Percentiles rank a stretch among this genome's conserved stretches.
Evolutionary conservation across 129 eudicot species (phyloP).

Genomic region (Centaurea solstitialis): DNA sequence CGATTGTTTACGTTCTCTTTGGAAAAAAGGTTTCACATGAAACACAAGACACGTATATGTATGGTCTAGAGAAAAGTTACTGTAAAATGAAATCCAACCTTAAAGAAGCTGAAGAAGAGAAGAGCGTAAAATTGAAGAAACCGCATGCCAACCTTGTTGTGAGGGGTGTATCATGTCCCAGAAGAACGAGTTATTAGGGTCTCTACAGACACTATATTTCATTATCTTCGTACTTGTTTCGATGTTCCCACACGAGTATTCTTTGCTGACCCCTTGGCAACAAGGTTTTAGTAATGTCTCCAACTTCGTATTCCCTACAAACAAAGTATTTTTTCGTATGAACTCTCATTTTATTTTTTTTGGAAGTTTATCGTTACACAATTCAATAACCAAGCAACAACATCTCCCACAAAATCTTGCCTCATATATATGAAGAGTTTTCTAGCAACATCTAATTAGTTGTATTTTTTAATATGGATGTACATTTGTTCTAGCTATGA

Average conservation of each 20-base stretch:
- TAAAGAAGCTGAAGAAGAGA: constrained; percentile 37
- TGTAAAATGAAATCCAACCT: neutral
- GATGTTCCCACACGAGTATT: constrained; percentile 48
- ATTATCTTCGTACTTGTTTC: constrained; percentile 23
- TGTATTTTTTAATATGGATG: too few species aligned
- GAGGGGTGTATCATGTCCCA: constrained; percentile 79
- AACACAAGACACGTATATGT: too few species aligned
- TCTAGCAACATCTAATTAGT: too few species aligned
- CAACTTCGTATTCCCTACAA: constrained; percentile 27
- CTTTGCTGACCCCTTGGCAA: constrained; percentile 46
- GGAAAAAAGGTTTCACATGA: neutral
- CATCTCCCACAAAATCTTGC: too few species aligned
- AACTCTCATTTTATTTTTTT: neutral
- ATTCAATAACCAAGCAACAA: too few species aligned
- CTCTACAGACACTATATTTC: constrained; percentile 44
- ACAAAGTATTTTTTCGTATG: neutral
- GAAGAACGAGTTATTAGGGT: constrained; percentile 45
- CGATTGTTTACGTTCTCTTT: neutral
- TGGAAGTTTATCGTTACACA: neutral
- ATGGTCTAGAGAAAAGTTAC: neutral
- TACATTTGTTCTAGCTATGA: too few species aligned
- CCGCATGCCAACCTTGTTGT: constrained; percentile 54
- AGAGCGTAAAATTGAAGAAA: constrained; percentile 39
- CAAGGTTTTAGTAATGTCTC: constrained; percentile 41
- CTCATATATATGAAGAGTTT: too few species aligned